Conservation (phyloP, 306 rosid species). For the Styphnolobium japonicum region DNA sequence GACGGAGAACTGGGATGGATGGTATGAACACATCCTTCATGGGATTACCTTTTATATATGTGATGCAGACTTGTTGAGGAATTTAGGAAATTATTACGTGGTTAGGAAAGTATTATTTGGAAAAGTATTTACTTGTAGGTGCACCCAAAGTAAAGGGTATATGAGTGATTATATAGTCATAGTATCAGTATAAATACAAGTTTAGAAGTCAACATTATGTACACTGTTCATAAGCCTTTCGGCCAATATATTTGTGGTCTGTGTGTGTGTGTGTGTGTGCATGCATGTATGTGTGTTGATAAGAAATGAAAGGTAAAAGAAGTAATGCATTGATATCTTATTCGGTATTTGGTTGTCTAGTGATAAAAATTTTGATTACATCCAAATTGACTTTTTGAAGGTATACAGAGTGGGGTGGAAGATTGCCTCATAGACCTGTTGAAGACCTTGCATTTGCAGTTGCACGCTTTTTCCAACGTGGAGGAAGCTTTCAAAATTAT, state of each 20-base stretch:
- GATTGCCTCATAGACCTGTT: slow-evolving; percentile 88
- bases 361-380: slow-evolving; percentile 19
- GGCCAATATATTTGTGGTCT: slow-evolving; percentile 9
- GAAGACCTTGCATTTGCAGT: slow-evolving; percentile 98
- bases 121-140: slow-evolving; percentile 2
- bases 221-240: slow-evolving; percentile 9
- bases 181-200: neutral
- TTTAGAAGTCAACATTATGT: slow-evolving; percentile 9
- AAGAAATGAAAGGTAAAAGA: slow-evolving; percentile 8
- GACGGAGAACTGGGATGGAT: slow-evolving; percentile 99
- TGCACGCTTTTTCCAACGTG: slow-evolving; percentile 93
- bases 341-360: neutral
- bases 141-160: slow-evolving; percentile 6
- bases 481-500: slow-evolving; percentile 96
- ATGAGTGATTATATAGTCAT: neutral
- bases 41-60: slow-evolving; percentile 6
- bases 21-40: slow-evolving; percentile 52
- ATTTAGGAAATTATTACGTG: slow-evolving; percentile 8
- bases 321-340: slow-evolving; percentile 1
- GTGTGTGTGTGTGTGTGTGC: neutral
- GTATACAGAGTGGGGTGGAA: slow-evolving; percentile 87
- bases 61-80: slow-evolving; percentile 1
- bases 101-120: neutral
- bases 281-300: neutral
- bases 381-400: slow-evolving; percentile 44